phyloP scores from a whole-genome alignment of 805 yeast genomes.

The Ogataea dorogensis region DNA sequence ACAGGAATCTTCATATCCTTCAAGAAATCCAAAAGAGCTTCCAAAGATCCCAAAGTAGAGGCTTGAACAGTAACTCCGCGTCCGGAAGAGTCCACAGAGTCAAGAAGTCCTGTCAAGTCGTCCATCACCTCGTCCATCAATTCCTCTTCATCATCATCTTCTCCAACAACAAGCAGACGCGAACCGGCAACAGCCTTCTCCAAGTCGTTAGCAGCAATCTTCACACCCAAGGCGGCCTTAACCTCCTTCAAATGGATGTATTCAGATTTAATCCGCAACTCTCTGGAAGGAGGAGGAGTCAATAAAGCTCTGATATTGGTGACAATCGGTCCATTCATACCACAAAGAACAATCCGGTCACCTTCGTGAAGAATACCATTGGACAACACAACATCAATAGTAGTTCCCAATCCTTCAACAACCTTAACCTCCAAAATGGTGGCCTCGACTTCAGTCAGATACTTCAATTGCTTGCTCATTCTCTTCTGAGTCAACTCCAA shows the following conservation, averaged over 20 bases:
- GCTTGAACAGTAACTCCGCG: slow-evolving; percentile 99
- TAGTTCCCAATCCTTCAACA: slow-evolving; percentile 97
- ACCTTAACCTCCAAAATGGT: slow-evolving; percentile 97
- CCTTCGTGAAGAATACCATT: slow-evolving; percentile 95
- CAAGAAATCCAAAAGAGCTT: slow-evolving; percentile 93
- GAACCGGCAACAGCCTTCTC: slow-evolving; percentile 99
- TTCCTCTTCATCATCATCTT: slow-evolving; percentile 97
- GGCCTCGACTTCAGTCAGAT: slow-evolving; percentile 90
- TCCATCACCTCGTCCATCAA: slow-evolving; percentile 98
- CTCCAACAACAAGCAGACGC: slow-evolving; percentile 89
- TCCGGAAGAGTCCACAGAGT: slow-evolving; percentile 92
- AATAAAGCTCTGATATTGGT: slow-evolving; percentile 93
- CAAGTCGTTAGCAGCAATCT: slow-evolving; percentile 95
- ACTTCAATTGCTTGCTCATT: slow-evolving; percentile 98
- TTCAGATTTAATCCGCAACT: slow-evolving; percentile 93
- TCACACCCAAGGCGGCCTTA: slow-evolving; percentile 98
- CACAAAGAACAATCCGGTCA: slow-evolving; percentile 93
- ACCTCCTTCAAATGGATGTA: slow-evolving; percentile 96
- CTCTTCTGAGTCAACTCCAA: slow-evolving; percentile 96
- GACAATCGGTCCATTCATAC: slow-evolving; percentile 97
- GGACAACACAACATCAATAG: slow-evolving; percentile 96
- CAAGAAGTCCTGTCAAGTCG: slow-evolving; percentile 90
- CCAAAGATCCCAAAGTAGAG: slow-evolving; percentile 95
- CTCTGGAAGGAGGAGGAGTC: slow-evolving; percentile 97
- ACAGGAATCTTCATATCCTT: slow-evolving; percentile 99